These are phyloP conservation scores for Rhizophora apiculata DNA, from an alignment of 345 rosid species.

Conservation along the genomic window DNA sequence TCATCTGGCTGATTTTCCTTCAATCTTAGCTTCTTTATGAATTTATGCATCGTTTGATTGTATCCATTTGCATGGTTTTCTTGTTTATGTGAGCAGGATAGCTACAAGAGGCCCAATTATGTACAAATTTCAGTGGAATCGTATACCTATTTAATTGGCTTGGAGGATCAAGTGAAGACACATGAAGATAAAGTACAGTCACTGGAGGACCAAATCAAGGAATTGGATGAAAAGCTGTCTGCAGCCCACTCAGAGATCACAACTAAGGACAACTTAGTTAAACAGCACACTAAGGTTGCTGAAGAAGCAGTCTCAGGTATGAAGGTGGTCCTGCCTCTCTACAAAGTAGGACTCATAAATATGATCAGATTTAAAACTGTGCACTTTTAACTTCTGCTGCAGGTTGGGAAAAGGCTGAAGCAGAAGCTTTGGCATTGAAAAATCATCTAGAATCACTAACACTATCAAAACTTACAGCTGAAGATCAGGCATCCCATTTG, in stretches of 20 bases:
- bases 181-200: slow-evolving; percentile 57
- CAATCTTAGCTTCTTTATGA: not conserved
- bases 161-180: slow-evolving; percentile 66
- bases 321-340: not conserved
- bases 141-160: slow-evolving; percentile 60
- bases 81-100: slow-evolving; percentile 45
- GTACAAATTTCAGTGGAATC: slow-evolving; percentile 89
- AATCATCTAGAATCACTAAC: slow-evolving; percentile 79
- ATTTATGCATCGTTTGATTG: not conserved
- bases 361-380: not conserved
- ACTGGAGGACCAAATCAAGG: slow-evolving; percentile 69
- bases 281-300: slow-evolving; percentile 97
- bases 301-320: slow-evolving; percentile 98
- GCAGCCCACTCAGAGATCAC: slow-evolving; percentile 66
- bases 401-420: slow-evolving; percentile 99
- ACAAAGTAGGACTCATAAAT: no score
- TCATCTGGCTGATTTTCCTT: not conserved
- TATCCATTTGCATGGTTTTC: not conserved
- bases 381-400: slow-evolving; percentile 15
- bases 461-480: slow-evolving; percentile 76
- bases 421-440: slow-evolving; percentile 87
- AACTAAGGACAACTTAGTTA: slow-evolving; percentile 73
- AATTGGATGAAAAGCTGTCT: slow-evolving; percentile 65
- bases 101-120: slow-evolving; percentile 62
- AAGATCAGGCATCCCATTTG: slow-evolving; percentile 84